Percentiles rank a stretch among this genome's conserved stretches.
These are phyloP conservation scores for Syzygium aromaticum DNA, from an alignment of 345 rosid species.

Conservation along the genomic window DNA sequence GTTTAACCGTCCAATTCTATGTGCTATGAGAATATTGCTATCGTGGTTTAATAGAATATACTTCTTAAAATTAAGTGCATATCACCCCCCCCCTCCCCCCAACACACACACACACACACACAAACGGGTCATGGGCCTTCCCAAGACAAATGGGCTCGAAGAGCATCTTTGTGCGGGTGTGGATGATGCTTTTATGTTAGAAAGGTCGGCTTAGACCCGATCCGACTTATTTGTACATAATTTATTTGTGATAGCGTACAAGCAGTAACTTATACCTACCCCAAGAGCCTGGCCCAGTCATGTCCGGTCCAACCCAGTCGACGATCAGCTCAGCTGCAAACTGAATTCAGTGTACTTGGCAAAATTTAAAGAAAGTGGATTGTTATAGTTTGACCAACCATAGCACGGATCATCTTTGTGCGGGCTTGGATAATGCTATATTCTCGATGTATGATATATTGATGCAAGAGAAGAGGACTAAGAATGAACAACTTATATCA, in stretches of 20 bases:
- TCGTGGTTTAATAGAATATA: background rate
- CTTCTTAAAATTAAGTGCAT: background rate
- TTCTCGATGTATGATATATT: too few species aligned
- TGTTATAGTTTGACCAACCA: background rate
- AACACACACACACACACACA: too few species aligned
- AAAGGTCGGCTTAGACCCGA: background rate
- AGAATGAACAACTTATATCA: too few species aligned
- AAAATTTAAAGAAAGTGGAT: background rate
- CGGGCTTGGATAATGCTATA: background rate
- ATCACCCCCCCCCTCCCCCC: background rate
- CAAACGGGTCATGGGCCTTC: background rate
- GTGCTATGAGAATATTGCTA: background rate
- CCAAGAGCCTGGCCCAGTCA: background rate
- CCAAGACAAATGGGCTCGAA: background rate
- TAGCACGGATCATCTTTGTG: too few species aligned
- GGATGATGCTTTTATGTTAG: background rate
- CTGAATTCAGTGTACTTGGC: background rate
- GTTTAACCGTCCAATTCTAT: background rate
- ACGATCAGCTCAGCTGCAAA: background rate
- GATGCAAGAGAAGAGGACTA: too few species aligned
- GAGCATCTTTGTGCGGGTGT: background rate
- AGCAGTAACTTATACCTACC: background rate
- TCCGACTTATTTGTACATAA: background rate
- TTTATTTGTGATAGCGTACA: too few species aligned
- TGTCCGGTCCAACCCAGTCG: background rate